A percentile compares a stretch with the other conserved stretches of the same genome.
These are phyloP conservation scores for Lepidopterella palustris DNA, from an alignment of 495 filamentous ascomycete genomes.

Conservation along the genomic window DNA sequence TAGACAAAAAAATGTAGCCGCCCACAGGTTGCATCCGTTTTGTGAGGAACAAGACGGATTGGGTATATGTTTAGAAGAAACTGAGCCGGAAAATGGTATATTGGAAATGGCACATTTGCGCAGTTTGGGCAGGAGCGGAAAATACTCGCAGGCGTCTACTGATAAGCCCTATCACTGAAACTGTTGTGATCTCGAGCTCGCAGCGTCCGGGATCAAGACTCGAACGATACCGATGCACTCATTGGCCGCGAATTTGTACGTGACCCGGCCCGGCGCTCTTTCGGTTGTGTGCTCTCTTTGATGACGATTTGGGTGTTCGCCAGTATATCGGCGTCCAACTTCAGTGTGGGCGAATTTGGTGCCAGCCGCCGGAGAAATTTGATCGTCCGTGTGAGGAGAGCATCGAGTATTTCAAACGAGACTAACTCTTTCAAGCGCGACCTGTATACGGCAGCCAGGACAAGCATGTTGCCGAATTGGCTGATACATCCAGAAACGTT, in stretches of 20 bases:
- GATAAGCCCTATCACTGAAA: background rate
- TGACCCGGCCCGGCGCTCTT: no score
- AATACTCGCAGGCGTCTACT: background rate
- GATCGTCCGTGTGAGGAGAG: constrained; percentile 59
- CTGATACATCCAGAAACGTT: constrained; percentile 50
- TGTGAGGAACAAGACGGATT: background rate
- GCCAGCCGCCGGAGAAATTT: constrained; percentile 56
- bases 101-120: background rate
- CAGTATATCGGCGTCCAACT: constrained; percentile 61
- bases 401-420: constrained; percentile 18
- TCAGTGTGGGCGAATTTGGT: constrained; percentile 60
- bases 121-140: background rate
- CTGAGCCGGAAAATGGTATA: background rate
- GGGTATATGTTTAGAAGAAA: constrained; percentile 2
- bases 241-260: no score
- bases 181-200: background rate
- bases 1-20: background rate
- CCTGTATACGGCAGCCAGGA: constrained; percentile 70
- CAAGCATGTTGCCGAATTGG: constrained; percentile 94
- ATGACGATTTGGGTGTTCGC: constrained; percentile 4
- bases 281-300: background rate
- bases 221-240: background rate
- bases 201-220: background rate
- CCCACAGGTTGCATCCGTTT: background rate
- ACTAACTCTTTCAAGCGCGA: constrained; percentile 47